Evolutionary conservation across 2,329 filamentous ascomycete genomes (phyloP).

Genomic region (Aspergillus jensenii): DNA sequence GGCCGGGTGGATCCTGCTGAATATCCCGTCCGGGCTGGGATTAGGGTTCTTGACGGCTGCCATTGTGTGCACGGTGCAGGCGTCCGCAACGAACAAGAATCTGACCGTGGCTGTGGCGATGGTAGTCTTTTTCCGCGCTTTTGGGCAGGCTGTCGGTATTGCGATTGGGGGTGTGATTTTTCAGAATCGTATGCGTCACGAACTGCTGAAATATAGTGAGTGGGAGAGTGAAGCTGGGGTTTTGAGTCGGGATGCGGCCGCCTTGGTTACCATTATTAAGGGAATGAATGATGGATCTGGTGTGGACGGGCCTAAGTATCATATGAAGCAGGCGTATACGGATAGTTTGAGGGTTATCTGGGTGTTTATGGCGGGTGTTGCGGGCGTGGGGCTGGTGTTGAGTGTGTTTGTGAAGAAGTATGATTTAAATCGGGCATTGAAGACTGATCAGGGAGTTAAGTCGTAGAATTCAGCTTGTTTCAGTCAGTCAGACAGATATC

Average conservation of each 20-base stretch:
- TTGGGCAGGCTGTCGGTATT: slow-evolving; percentile 10
- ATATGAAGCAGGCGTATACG: slow-evolving; percentile 6
- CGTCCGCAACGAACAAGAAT: slow-evolving; percentile 14
- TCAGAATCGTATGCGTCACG: slow-evolving; percentile 6
- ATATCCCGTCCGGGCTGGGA: slow-evolving; percentile 28
- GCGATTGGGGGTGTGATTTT: slow-evolving; percentile 9
- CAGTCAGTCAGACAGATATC: not conserved
- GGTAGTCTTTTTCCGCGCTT: slow-evolving; percentile 10
- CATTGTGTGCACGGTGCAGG: slow-evolving; percentile 32
- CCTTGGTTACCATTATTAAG: slow-evolving; percentile 8
- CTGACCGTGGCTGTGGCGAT: slow-evolving; percentile 7
- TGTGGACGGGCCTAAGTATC: not conserved
- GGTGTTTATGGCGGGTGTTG: slow-evolving; percentile 6
- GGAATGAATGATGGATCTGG: not conserved
- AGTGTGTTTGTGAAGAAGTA: slow-evolving; percentile 10
- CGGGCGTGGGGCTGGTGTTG: slow-evolving; percentile 1
- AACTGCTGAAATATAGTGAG: not conserved
- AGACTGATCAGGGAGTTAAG: not conserved
- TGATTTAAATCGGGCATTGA: slow-evolving; percentile 8
- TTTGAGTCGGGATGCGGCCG: slow-evolving; percentile 7
- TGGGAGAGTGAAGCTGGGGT: not conserved
- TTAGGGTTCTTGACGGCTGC: slow-evolving; percentile 27
- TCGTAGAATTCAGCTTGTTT: not conserved
- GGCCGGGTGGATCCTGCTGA: slow-evolving; percentile 29
- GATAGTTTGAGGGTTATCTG: slow-evolving; percentile 10